Conservation (phyloP, 139 green algal species). For the Tetraselmis chui region DNA sequence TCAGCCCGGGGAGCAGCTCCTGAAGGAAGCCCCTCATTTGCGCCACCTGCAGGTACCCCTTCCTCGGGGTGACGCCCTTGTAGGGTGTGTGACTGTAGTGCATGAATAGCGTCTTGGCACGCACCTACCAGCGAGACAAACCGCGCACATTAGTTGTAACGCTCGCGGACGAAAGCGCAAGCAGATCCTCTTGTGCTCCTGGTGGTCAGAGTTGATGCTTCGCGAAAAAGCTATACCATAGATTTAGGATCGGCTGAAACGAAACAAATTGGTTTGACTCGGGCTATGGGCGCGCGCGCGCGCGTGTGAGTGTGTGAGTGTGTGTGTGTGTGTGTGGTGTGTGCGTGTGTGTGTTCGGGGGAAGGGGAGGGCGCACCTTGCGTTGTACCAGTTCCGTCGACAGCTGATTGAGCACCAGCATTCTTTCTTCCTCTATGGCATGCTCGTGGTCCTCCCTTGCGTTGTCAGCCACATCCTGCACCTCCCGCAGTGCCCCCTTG, state of each 20-base stretch:
- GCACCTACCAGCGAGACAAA: too few relatives aligned
- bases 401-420: background rate
- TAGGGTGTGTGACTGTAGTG: background rate
- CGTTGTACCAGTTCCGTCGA: background rate
- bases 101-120: background rate
- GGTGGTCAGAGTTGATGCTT: too few relatives aligned
- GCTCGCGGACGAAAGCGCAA: too few relatives aligned
- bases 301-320: too few relatives aligned
- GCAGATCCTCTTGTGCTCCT: too few relatives aligned
- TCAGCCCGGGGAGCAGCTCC: background rate
- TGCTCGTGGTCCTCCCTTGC: background rate
- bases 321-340: too few relatives aligned
- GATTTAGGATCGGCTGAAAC: too few relatives aligned
- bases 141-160: too few relatives aligned
- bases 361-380: background rate
- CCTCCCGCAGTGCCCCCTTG: conserved; percentile 9
- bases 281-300: too few relatives aligned
- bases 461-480: background rate
- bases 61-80: background rate
- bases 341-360: too few relatives aligned
- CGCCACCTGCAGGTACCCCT: background rate
- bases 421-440: background rate
- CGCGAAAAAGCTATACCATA: too few relatives aligned
- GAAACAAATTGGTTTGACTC: too few relatives aligned
- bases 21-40: background rate